Evolutionary conservation across 345 rosid genomes (phyloP).

Genomic region (Sonneratia alba): DNA sequence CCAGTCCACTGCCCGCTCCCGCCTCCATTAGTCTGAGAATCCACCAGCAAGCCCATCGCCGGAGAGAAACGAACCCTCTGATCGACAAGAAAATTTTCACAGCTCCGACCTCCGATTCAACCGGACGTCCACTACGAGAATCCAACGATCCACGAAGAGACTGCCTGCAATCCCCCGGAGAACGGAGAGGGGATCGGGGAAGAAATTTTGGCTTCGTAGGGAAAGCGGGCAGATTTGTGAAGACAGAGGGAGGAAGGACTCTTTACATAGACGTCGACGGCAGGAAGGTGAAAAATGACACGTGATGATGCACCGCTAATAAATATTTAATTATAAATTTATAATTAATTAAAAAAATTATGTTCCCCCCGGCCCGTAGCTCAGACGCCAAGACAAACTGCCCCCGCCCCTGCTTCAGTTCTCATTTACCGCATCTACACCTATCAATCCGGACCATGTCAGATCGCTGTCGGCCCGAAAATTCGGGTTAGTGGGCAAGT

Average conservation of each 20-base stretch:
- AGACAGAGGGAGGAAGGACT: neutral
- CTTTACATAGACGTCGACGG: neutral
- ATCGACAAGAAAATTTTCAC: neutral
- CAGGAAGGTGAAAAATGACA: neutral
- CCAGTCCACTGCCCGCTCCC: slow-evolving; percentile 38
- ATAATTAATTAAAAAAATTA: no score
- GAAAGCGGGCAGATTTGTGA: slow-evolving; percentile 1
- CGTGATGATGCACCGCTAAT: no score
- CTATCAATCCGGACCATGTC: no score
- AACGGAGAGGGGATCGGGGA: neutral
- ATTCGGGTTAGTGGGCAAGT: no score
- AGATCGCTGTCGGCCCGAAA: no score
- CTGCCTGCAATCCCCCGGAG: slow-evolving; percentile 1
- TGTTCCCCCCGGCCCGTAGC: no score
- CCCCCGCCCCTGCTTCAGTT: no score
- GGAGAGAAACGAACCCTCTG: neutral
- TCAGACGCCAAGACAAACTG: no score
- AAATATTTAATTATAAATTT: no score
- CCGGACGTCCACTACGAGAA: neutral
- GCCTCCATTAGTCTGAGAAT: slow-evolving; percentile 32
- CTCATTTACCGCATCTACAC: no score
- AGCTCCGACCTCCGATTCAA: neutral
- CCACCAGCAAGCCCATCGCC: slow-evolving; percentile 43
- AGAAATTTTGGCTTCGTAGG: neutral
- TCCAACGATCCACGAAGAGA: neutral